Conservation (phyloP, 805 yeast genomes). For the Zygotorulaspora chibaensis region DNA sequence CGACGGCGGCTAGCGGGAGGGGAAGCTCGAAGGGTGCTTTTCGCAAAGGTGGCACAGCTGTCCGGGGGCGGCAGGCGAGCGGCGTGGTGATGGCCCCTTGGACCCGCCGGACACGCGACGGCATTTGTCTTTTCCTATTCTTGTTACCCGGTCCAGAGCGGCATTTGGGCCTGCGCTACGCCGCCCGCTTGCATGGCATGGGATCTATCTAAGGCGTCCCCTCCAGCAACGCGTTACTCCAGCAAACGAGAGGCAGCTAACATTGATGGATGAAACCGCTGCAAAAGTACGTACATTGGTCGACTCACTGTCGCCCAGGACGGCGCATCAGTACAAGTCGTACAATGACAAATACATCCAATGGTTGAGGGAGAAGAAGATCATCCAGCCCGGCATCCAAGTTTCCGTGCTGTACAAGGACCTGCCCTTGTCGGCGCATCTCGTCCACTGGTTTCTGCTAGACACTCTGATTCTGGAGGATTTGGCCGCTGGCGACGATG, state of each 20-base stretch:
- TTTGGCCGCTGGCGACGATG: conserved; percentile 3
- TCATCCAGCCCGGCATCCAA: conserved; percentile 8
- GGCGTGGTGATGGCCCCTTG: too few species aligned
- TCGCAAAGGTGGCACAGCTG: neutral
- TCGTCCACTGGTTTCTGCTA: conserved; percentile 28
- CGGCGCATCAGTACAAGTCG: conserved; percentile 29
- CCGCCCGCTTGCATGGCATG: too few species aligned
- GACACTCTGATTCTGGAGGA: conserved; percentile 17
- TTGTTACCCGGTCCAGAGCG: too few species aligned
- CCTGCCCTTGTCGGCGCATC: conserved; percentile 22
- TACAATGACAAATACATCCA: conserved; percentile 27
- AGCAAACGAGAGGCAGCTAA: neutral
- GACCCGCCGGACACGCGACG: too few species aligned
- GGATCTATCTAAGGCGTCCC: neutral
- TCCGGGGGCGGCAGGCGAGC: too few species aligned
- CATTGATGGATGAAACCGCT: conserved; percentile 6
- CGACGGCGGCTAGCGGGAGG: neutral
- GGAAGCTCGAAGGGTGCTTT: neutral
- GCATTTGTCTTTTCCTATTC: too few species aligned
- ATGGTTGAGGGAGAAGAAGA: conserved; percentile 24
- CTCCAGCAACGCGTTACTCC: neutral
- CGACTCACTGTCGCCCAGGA: conserved; percentile 25
- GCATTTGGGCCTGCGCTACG: too few species aligned
- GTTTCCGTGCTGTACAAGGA: conserved; percentile 13
- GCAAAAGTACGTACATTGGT: conserved; percentile 18